phyloP scores from a whole-genome alignment of 1,284 basidiomycete species.

The Leucoagaricus sp. region DNA sequence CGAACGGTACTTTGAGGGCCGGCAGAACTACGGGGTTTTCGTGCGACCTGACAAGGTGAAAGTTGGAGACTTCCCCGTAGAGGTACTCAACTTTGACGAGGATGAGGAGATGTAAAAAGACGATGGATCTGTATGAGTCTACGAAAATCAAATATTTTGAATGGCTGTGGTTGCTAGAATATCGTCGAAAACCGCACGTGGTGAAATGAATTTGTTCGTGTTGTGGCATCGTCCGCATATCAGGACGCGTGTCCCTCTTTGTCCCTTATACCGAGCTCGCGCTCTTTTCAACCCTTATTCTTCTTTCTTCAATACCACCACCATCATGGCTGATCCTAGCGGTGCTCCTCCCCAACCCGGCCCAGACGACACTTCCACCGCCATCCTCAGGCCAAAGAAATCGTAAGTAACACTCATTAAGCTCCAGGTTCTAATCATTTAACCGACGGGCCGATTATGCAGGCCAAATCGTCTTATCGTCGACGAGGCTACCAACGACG shows the following conservation, averaged over 20 bases:
- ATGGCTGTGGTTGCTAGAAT: conserved; percentile 23
- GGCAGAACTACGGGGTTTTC: conserved; percentile 82
- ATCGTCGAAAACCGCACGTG: conserved; percentile 25
- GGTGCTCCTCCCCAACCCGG: conserved; percentile 57
- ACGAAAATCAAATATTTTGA: conserved; percentile 12
- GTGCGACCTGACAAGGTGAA: conserved; percentile 83
- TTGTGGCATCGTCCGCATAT: conserved; percentile 29
- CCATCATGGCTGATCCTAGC: conserved; percentile 9
- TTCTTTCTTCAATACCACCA: conserved; percentile 18
- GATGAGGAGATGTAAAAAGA: conserved; percentile 67
- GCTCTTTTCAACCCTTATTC: conserved; percentile 17
- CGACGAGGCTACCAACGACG: conserved; percentile 89
- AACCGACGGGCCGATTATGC: conserved; percentile 19
- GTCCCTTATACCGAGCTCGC: conserved; percentile 24
- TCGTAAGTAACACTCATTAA: conserved; percentile 64
- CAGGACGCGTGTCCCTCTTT: conserved; percentile 47
- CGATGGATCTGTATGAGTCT: conserved; percentile 9
- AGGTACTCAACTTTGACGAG: conserved; percentile 68
- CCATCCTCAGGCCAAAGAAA: conserved; percentile 94
- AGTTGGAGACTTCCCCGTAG: conserved; percentile 86
- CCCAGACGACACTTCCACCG: conserved; percentile 86
- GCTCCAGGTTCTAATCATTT: conserved; percentile 11
- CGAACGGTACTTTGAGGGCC: conserved; percentile 82
- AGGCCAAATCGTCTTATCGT: conserved; percentile 95
- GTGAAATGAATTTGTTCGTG: conserved; percentile 37